Base-by-base conservation (phyloP, 345 rosid genomes). In the Salix koriyanagi region DNA sequence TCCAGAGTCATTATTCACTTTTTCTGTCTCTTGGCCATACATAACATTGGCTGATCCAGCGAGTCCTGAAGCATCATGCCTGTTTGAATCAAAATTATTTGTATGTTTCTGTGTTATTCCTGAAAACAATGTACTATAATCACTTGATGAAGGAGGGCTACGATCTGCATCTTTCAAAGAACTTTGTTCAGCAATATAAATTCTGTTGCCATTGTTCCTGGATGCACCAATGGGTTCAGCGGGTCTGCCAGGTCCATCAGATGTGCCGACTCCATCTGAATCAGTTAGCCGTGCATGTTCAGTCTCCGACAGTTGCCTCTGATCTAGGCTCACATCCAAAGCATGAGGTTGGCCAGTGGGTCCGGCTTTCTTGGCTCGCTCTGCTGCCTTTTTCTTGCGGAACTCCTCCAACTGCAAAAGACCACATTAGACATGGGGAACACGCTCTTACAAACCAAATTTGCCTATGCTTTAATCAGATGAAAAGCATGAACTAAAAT, bases 351-450 rank as follows among this genome's bases (percentile, higher is more conserved):
- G 91, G 76, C 71, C 79, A 67, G 46, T 80, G 65, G 86, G 71
- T 39, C 87, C 75, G 36, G 87, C 84, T 84, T 92, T 94, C 83
- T 89, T 94, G 26, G 95, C 93, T 79, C 85, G 82, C 50, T 90
- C 97, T 34, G 96, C 96, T 68, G 97, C 99, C 77, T 92, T 96
- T 87, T 88, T 90, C 92, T 91, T 96, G 23, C 99, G 95, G 60
- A 96, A 96, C 86, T 92, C 97, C 86, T 96, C 99, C 80, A 96
- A 87, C 99, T 96, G 86, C 64, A 83, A 83, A 16, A 64, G 18
- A 71, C 67, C 18, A 28, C 16, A 69, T 11, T 11, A 23, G 5
- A 10, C 11, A 64, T n/a, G 41, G 48, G 30, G 32, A 21, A 25
- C 16, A 8, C 7, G 32, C n/a, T 44, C 2, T 52, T 12, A 8